Percentiles rank a stretch among this genome's conserved stretches.
Conservation (phyloP, 441 rosid genomes). For the Jatropha multifida region DNA sequence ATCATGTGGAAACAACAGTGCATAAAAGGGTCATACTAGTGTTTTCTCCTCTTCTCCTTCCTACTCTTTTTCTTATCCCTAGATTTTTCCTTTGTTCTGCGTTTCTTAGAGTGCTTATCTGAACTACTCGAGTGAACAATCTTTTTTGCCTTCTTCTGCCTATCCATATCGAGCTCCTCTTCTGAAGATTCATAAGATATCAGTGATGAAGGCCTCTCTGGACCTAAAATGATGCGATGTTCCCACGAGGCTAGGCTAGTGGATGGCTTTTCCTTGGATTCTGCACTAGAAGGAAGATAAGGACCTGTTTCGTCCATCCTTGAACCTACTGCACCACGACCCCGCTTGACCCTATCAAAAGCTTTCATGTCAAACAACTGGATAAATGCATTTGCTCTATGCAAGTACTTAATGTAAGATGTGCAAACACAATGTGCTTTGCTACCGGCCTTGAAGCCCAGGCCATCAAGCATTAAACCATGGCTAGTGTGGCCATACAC, state of each 20-base stretch:
- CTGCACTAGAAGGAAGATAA: constrained; percentile 40
- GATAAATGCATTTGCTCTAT: neutral
- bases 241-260: constrained; percentile 31
- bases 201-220: constrained; percentile 44
- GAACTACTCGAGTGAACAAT: constrained; percentile 25
- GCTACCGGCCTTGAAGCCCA: too few relatives aligned
- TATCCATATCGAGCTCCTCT: constrained; percentile 34
- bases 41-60: constrained; percentile 38
- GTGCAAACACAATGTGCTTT: too few relatives aligned
- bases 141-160: constrained; percentile 41
- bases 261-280: constrained; percentile 26
- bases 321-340: constrained; percentile 88
- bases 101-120: constrained; percentile 44
- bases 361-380: neutral
- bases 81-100: constrained; percentile 48
- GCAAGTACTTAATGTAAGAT: too few relatives aligned
- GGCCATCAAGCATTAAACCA: too few relatives aligned
- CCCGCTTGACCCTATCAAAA: constrained; percentile 73
- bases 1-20: neutral
- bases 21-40: constrained; percentile 7
- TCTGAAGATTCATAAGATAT: constrained; percentile 33
- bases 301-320: constrained; percentile 91
- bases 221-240: constrained; percentile 37
- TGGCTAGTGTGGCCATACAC: too few relatives aligned
- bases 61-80: constrained; percentile 47